Percentiles rank a stretch among this genome's conserved stretches.
Evolutionary conservation across 2,329 filamentous ascomycete genomes (phyloP).

Genomic region (Pseudocercospora fijiensis): DNA sequence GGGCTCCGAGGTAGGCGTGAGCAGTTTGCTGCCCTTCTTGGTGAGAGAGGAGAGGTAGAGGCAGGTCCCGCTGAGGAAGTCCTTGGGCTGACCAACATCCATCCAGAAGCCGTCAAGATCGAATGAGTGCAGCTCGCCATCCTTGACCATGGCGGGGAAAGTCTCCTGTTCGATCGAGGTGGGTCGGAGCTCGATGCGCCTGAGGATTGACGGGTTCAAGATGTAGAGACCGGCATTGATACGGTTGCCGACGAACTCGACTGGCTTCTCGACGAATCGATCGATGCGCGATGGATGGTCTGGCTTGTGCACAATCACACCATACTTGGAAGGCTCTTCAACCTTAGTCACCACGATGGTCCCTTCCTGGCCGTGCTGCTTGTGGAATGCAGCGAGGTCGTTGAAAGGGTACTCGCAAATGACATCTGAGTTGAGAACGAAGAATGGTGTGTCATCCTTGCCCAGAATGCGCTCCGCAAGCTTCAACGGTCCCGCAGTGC

Average conservation of each 20-base stretch:
- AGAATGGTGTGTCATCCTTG: conserved; percentile 94
- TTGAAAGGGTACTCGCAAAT: conserved; percentile 98
- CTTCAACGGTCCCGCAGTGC: conserved; percentile 93
- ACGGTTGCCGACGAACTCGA: conserved; percentile 97
- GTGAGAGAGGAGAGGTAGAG: conserved; percentile 90
- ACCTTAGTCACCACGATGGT: conserved; percentile 99
- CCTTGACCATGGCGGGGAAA: conserved; percentile 88
- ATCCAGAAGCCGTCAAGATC: conserved; percentile 99
- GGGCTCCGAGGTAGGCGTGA: conserved; percentile 67
- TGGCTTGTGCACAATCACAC: conserved; percentile 96
- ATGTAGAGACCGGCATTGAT: conserved; percentile 99
- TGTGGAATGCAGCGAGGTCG: conserved; percentile 88
- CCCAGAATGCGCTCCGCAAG: conserved; percentile 86
- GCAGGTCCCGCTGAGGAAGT: conserved; percentile 94
- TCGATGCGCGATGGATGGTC: conserved; percentile 89
- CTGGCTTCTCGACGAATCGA: conserved; percentile 98
- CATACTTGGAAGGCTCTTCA: conserved; percentile 97
- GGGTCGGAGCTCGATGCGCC: conserved; percentile 90
- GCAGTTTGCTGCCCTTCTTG: conserved; percentile 83
- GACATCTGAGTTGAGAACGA: conserved; percentile 96
- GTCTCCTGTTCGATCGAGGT: conserved; percentile 99
- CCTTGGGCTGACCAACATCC: conserved; percentile 98
- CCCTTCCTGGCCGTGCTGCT: conserved; percentile 86
- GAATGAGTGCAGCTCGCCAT: conserved; percentile 90
- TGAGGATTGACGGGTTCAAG: conserved; percentile 85